Conservation (phyloP, 2,329 filamentous ascomycete genomes). For the Cladosporium sphaerospermum region DNA sequence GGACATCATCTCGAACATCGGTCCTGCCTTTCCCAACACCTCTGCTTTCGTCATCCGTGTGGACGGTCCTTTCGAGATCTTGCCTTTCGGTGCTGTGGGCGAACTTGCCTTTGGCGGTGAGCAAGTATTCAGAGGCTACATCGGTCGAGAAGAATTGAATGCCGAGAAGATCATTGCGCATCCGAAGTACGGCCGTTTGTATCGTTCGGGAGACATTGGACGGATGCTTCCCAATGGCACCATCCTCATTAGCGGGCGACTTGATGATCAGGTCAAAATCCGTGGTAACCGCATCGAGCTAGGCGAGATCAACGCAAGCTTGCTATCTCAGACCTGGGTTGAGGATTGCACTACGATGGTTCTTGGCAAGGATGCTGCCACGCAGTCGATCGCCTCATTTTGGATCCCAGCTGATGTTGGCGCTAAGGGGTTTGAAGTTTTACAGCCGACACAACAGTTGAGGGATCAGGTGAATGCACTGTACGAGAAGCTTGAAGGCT, state of each 20-base stretch:
- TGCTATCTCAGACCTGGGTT: constrained; percentile 49
- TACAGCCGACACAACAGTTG: constrained; percentile 5
- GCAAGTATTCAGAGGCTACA: constrained; percentile 69
- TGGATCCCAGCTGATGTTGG: constrained; percentile 48
- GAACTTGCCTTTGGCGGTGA: constrained; percentile 84
- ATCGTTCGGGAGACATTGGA: constrained; percentile 77
- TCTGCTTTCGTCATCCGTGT: constrained; percentile 59
- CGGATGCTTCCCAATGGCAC: constrained; percentile 71
- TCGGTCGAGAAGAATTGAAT: constrained; percentile 59
- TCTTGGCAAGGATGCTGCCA: constrained; percentile 35
- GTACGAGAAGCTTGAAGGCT: constrained; percentile 48
- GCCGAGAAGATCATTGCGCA: constrained; percentile 63
- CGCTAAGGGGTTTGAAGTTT: neutral
- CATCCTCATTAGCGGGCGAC: constrained; percentile 64
- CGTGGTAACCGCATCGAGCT: constrained; percentile 75
- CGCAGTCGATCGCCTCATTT: constrained; percentile 57
- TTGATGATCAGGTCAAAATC: constrained; percentile 77
- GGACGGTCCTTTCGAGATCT: constrained; percentile 41
- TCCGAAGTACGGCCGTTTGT: constrained; percentile 63
- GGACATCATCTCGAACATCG: constrained; percentile 69
- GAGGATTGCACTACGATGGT: constrained; percentile 61
- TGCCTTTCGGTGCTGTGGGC: constrained; percentile 67
- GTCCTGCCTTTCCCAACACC: constrained; percentile 66
- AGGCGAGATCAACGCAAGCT: constrained; percentile 61
- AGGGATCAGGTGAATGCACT: constrained; percentile 39